Conservation (phyloP, 164 flowering plant species). For the Vitis riparia region DNA sequence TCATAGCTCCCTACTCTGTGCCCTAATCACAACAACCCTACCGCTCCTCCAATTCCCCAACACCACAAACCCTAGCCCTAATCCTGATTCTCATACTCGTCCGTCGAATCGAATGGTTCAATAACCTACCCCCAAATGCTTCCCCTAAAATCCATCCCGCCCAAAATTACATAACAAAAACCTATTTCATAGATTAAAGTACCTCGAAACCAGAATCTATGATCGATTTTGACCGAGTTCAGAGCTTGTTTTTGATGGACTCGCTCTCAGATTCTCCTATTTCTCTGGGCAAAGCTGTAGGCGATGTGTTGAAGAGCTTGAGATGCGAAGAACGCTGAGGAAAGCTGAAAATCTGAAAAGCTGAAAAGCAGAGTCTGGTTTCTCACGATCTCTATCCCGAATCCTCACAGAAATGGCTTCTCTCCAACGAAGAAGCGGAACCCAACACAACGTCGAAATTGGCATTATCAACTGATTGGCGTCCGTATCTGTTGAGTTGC, state of each 20-base stretch:
- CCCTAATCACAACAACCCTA: constrained; percentile 20
- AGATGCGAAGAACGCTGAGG: too few species aligned
- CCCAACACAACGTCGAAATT: constrained; percentile 3
- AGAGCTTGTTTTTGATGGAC: too few species aligned
- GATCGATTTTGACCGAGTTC: too few species aligned
- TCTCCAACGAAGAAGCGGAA: constrained; percentile 14
- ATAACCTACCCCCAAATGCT: not conserved
- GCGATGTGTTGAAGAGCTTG: too few species aligned
- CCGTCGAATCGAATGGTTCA: not conserved
- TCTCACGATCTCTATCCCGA: not conserved
- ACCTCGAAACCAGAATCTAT: too few species aligned
- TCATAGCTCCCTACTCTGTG: constrained; percentile 40
- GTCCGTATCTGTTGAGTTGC: constrained; percentile 11
- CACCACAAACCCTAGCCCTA: constrained; percentile 9
- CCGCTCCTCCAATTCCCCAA: constrained; percentile 3
- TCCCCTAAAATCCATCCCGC: too few species aligned
- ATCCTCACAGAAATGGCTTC: not conserved
- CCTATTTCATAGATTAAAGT: too few species aligned
- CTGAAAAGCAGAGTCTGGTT: not conserved
- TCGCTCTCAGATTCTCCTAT: too few species aligned
- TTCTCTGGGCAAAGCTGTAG: not conserved
- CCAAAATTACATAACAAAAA: too few species aligned
- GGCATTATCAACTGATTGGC: constrained; percentile 14
- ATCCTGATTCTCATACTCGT: constrained; percentile 1
- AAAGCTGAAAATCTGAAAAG: too few species aligned